Evolutionary conservation across 768 basidiomycete species (phyloP).

Genomic region (Suillus cothurnatus): DNA sequence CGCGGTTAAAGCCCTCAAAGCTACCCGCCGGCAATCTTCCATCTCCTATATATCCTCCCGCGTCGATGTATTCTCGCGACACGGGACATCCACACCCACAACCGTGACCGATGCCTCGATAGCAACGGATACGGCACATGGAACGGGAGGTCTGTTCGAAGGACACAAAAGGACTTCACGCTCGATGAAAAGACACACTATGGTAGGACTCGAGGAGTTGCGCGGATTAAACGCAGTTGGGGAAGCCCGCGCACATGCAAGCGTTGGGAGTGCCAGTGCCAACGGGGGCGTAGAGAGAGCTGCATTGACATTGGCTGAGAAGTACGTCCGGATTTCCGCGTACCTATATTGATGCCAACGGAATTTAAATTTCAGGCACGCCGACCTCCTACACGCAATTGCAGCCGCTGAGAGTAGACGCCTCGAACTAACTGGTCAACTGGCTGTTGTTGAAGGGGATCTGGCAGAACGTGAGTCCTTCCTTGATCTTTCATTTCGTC

Average conservation of each 20-base stretch:
- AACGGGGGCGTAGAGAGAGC: slow-evolving; percentile 22
- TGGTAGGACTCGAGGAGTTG: background rate
- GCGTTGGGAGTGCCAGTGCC: background rate
- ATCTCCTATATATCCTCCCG: slow-evolving; percentile 23
- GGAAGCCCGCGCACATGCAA: no score
- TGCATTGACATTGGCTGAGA: slow-evolving; percentile 72
- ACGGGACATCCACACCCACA: background rate
- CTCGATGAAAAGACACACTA: slow-evolving; percentile 4
- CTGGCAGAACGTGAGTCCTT: slow-evolving; percentile 55
- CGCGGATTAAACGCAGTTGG: background rate
- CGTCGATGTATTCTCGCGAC: slow-evolving; percentile 6
- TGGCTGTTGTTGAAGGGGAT: slow-evolving; percentile 72
- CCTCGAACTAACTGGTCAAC: slow-evolving; percentile 76
- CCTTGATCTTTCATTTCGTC: background rate
- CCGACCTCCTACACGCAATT: slow-evolving; percentile 79
- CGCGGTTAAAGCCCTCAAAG: background rate
- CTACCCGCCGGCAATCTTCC: slow-evolving; percentile 29
- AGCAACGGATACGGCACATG: background rate
- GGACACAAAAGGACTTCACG: background rate
- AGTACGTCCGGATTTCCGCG: slow-evolving; percentile 44
- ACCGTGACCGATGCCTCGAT: background rate
- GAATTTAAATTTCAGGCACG: slow-evolving; percentile 54
- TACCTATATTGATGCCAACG: background rate
- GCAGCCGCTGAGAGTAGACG: slow-evolving; percentile 87
- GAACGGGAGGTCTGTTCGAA: background rate